A percentile compares a stretch with the other conserved stretches of the same genome.
phyloP scores from a whole-genome alignment of 192 early-diverging fungal species.

The Chytriomyces sp. region DNA sequence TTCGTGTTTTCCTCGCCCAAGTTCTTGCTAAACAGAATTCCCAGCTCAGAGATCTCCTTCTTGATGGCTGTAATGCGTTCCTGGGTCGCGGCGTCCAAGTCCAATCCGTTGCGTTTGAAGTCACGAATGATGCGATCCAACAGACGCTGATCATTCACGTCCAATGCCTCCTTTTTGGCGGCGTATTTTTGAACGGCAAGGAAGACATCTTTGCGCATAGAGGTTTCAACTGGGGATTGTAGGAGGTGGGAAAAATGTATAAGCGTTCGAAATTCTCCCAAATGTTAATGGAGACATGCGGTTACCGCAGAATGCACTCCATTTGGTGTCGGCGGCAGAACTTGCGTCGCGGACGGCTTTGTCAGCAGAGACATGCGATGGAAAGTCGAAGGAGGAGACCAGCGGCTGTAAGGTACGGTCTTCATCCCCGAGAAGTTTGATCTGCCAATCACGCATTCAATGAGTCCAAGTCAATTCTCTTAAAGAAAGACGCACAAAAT shows the following conservation, averaged over 20 bases:
- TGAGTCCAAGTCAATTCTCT: background rate
- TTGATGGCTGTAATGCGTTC: constrained; percentile 66
- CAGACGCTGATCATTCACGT: constrained; percentile 71
- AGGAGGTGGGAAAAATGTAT: background rate
- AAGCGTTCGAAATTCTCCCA: background rate
- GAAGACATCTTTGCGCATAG: constrained; percentile 49
- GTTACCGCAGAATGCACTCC: constrained; percentile 18
- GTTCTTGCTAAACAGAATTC: constrained; percentile 75
- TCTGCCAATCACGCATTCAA: background rate
- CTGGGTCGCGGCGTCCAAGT: constrained; percentile 64
- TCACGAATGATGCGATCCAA: constrained; percentile 68
- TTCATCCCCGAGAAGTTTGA: constrained; percentile 2
- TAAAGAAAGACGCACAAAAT: background rate
- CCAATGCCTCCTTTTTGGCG: constrained; percentile 40
- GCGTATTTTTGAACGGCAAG: constrained; percentile 29
- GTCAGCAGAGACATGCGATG: constrained; percentile 40
- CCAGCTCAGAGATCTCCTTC: constrained; percentile 70
- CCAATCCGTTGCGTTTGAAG: constrained; percentile 76
- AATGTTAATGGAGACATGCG: constrained; percentile 14
- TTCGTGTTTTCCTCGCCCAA: constrained; percentile 67
- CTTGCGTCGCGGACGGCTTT: constrained; percentile 48
- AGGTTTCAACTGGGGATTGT: constrained; percentile 34
- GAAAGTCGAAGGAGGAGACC: constrained; percentile 30
- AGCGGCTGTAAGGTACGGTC: constrained; percentile 13
- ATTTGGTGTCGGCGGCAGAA: constrained; percentile 26